Evolutionary conservation across 768 basidiomycete genomes (phyloP), one percentile per base, ranked within the genome.

Genomic region (Tylopilus plumbeoviolaceoides): DNA sequence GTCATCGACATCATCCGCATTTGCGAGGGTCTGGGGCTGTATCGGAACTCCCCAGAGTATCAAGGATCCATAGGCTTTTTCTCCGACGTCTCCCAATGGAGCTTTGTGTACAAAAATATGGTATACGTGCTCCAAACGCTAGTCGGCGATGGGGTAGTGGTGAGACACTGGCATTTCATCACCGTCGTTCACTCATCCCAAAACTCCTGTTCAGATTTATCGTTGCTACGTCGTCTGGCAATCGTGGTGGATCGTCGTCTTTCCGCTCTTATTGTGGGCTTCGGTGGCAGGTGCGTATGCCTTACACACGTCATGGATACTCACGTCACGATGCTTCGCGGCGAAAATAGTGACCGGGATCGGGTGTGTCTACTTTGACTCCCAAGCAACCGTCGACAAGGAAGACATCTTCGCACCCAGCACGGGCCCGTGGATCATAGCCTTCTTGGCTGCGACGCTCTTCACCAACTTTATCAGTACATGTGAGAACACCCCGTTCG

Each of bases 161-260:
- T 33, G 11, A 55, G 52, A 25, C 7, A 52, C 56, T n/a, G 14
- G 31, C 18, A 54, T 51, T 20, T 35, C 27, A 18, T 20, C 38
- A 1, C 18, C 33, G 20, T 38, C 25, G 42, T 33, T 25, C 18
- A 8, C 21, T 23, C 27, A 48, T 40, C 15, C 5, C 40, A 33
- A 38, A 14, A 23, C n/a, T 38, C 0, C 12, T 3, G 6, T n/a
- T 30, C 38, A 66, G 64, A 64, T 67, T 36, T 61, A 67, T 44
- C 61, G 64, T 9, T 67, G 64, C 44, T 64, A 61, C 17, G 54
- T 63, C 30, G 63, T 66, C 20, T 66, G 64, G 66, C 49, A 57
- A 27, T 63, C 59, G 0, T 51, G 51, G 56, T 57, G 50, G 42
- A 47, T 64, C n/a, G 51, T 56, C 23, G 36, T 53, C 12, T 17